Percentiles rank a stretch among this genome's conserved stretches.
These are phyloP conservation scores for Phytophthora sojae DNA, from an alignment of 352 stramenopile genomes.

Conservation along the genomic window DNA sequence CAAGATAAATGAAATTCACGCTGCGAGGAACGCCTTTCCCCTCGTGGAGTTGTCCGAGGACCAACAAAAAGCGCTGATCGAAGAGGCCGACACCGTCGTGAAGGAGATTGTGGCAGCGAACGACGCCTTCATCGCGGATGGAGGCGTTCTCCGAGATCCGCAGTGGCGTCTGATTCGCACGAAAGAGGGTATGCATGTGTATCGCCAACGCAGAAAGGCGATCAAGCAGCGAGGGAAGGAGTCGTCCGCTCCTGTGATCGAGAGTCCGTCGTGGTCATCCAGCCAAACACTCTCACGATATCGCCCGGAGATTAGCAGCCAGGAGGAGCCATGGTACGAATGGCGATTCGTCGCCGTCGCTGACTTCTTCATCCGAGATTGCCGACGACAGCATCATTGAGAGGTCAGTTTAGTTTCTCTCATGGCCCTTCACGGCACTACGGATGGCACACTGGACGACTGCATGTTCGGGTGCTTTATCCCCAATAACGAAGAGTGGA, in stretches of 20 bases:
- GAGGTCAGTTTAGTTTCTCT: slow-evolving; percentile 47
- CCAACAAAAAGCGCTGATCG: slow-evolving; percentile 28
- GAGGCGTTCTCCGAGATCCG: slow-evolving; percentile 26
- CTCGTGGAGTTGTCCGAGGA: slow-evolving; percentile 35
- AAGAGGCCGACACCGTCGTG: slow-evolving; percentile 51
- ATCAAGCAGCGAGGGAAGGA: slow-evolving; percentile 6
- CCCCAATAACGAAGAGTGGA: slow-evolving; percentile 48
- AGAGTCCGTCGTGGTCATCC: slow-evolving; percentile 20
- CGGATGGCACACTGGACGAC: slow-evolving; percentile 63
- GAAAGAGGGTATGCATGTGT: slow-evolving; percentile 46
- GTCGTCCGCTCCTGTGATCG: slow-evolving; percentile 2
- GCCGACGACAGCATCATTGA: slow-evolving; percentile 34
- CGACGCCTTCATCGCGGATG: slow-evolving; percentile 38
- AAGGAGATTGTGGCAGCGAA: slow-evolving; percentile 50
- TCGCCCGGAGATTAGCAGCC: slow-evolving; percentile 1
- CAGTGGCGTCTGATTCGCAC: slow-evolving; percentile 48
- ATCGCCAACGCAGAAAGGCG: slow-evolving; percentile 27
- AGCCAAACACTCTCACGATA: slow-evolving; percentile 11
- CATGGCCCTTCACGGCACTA: slow-evolving; percentile 44
- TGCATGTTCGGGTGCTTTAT: slow-evolving; percentile 51
- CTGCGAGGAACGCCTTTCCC: slow-evolving; percentile 45
- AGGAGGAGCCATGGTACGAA: no score
- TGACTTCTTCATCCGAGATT: slow-evolving; percentile 16
- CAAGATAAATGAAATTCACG: slow-evolving; percentile 49
- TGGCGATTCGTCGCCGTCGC: no score